phyloP scores from a whole-genome alignment of 1,139 yeast genomes.

The Eremothecium coryli region DNA sequence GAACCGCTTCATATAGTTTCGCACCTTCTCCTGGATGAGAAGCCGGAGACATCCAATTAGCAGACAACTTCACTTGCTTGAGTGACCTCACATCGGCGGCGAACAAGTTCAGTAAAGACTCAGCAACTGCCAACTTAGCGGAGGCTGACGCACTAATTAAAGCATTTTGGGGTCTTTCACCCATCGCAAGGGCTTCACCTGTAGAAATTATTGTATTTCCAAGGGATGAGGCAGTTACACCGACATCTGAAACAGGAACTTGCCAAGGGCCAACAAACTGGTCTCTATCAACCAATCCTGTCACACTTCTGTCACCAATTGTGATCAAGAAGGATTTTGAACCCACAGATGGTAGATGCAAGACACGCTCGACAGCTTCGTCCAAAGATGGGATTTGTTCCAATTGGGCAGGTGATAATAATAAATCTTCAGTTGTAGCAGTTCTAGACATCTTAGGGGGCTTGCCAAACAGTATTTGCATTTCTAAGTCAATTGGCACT shows the following conservation, averaged over 20 bases:
- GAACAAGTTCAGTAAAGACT: constrained; percentile 75
- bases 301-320: constrained; percentile 93
- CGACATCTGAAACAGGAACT: constrained; percentile 98
- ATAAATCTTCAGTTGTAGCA: constrained; percentile 57
- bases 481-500: constrained; percentile 91
- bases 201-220: constrained; percentile 56
- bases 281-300: constrained; percentile 94
- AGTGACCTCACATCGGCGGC: constrained; percentile 83
- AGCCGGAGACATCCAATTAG: constrained; percentile 99
- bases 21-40: constrained; percentile 94
- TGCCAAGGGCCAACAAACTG: constrained; percentile 99
- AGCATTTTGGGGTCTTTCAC: constrained; percentile 90
- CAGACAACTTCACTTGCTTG: constrained; percentile 75
- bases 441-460: constrained; percentile 89
- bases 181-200: constrained; percentile 98
- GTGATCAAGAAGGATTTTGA: constrained; percentile 92
- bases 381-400: constrained; percentile 34
- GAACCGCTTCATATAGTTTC: constrained; percentile 91
- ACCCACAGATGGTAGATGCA: constrained; percentile 89
- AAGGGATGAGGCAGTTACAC: constrained; percentile 86
- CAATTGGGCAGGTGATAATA: constrained; percentile 43
- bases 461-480: constrained; percentile 94
- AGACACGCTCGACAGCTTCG: constrained; percentile 76
- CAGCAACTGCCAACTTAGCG: constrained; percentile 96
- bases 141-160: constrained; percentile 87